Conservation (phyloP, 31 red algal genomes). For the Odonthalia washingtoniensis region DNA sequence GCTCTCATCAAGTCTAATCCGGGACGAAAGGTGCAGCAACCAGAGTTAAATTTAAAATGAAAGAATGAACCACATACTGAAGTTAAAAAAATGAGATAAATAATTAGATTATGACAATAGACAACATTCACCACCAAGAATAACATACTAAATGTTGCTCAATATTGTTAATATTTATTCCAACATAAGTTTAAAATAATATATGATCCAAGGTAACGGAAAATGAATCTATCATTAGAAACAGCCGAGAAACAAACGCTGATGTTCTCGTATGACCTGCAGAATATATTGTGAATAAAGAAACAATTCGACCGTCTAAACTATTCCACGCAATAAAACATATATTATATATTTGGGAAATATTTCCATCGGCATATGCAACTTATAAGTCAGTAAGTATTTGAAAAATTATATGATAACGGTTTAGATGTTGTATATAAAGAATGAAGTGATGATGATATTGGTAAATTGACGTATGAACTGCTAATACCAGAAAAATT, state of each 20-base stretch:
- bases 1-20: slow-evolving; percentile 78
- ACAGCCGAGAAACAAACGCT: slow-evolving; percentile 70
- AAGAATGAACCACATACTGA: slow-evolving; percentile 62
- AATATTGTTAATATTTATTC: slow-evolving; percentile 76
- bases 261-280: slow-evolving; percentile 51
- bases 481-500: background rate
- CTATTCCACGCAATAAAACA: slow-evolving; percentile 56
- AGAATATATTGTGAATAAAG: too few species aligned
- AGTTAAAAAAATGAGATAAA: slow-evolving; percentile 75
- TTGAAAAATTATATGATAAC: slow-evolving; percentile 36
- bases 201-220: slow-evolving; percentile 77
- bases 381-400: slow-evolving; percentile 34
- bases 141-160: slow-evolving; percentile 84
- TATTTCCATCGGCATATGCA: slow-evolving; percentile 56
- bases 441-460: background rate
- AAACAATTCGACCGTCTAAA: slow-evolving; percentile 59
- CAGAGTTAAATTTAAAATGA: slow-evolving; percentile 71
- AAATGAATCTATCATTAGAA: slow-evolving; percentile 48
- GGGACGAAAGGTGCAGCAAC: slow-evolving; percentile 84
- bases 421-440: slow-evolving; percentile 9
- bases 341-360: slow-evolving; percentile 46
- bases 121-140: slow-evolving; percentile 68
- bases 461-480: too few species aligned
- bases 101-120: slow-evolving; percentile 60
- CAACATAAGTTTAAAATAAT: slow-evolving; percentile 78